A percentile compares a stretch with the other conserved stretches of the same genome.
phyloP scores from a whole-genome alignment of 371 early-diverging fungal genomes.

The Mortierella sp. region DNA sequence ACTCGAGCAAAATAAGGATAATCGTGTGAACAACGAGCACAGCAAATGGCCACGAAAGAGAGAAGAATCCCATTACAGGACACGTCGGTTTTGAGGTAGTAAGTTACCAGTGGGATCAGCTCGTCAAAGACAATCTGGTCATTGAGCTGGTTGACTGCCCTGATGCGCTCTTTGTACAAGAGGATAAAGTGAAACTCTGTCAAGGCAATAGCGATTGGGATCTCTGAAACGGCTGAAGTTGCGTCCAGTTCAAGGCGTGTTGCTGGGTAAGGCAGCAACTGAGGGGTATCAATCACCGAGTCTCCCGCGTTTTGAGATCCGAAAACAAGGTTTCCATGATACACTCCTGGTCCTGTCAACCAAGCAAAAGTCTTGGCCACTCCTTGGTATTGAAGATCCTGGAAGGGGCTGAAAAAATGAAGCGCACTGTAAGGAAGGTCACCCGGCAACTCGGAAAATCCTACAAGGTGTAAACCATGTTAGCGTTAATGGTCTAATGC shows the following conservation, averaged over 20 bases:
- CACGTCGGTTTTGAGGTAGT: not conserved
- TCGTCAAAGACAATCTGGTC: conserved; percentile 89
- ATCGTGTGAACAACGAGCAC: not conserved
- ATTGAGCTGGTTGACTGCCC: conserved; percentile 85
- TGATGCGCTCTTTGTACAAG: conserved; percentile 79
- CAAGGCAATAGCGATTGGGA: conserved; percentile 82
- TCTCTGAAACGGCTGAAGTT: conserved; percentile 62
- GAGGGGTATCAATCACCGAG: conserved; percentile 83
- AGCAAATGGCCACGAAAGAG: too few relatives aligned
- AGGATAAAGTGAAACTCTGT: conserved; percentile 93
- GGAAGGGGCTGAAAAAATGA: conserved; percentile 77
- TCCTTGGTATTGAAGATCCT: conserved; percentile 76
- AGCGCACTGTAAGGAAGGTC: conserved; percentile 71
- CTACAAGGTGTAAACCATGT: conserved; percentile 37
- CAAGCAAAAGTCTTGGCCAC: conserved; percentile 83
- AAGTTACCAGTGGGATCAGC: conserved; percentile 73
- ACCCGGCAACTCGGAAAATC: conserved; percentile 84
- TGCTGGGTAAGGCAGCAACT: conserved; percentile 83
- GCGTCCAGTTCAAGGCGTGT: conserved; percentile 64
- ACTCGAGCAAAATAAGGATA: conserved; percentile 2
- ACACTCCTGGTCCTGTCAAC: conserved; percentile 88
- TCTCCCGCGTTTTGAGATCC: conserved; percentile 83
- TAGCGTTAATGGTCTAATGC: not conserved
- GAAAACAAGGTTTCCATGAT: conserved; percentile 85
- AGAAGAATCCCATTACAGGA: not conserved